Base-by-base conservation (phyloP, 2,329 filamentous ascomycete genomes). In the Aulographum hederae region DNA sequence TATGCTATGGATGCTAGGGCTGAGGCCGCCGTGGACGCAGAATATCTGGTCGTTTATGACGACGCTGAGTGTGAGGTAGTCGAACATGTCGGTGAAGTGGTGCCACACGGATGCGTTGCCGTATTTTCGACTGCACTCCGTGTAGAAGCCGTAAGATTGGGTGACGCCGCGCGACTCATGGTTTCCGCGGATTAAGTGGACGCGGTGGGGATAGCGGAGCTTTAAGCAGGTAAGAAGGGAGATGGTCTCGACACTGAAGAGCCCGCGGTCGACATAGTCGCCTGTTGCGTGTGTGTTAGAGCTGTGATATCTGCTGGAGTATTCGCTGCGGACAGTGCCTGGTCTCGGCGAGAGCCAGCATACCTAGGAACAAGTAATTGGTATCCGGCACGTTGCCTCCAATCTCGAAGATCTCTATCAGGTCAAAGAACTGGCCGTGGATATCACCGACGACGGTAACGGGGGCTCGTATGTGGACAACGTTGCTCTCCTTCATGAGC, bases 1-100 rank as follows among this genome's bases (percentile, higher is more conserved):
- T 50, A 98, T 94, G 28, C 81, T 92, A 57, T 98, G 89, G 51
- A 98, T 95, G 18, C 76, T 78, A 16, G 60, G 56, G 30, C 52
- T 54, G 50, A 55, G 54, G 62, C 76, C 89, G 51, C 89, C 89
- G 53, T 98, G 89, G 5, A 98, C 89, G 54, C 89, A 98, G 54
- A 98, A 98, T 42, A 98, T 98, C 54, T 95, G 81, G 54, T 98
- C 79, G 53, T 95, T 92, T 51, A 98, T 98, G 40, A 98, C 86
- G 38, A 95, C 91, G 45, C 81, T 92, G 35, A 98, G 63, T 5
- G 86, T 95, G 40, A 98, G 65, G 54, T 92, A 98, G 58, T 98
- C 89, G 57, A 98, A 98, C 85, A 98, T 95, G 59, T 98, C 89
- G 41, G 89, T 98, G 52, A 98, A 98, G 54, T 95, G 89, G 56